Evolutionary conservation across 805 yeast species (phyloP).

Genomic region (Ogataea chonburiensis): DNA sequence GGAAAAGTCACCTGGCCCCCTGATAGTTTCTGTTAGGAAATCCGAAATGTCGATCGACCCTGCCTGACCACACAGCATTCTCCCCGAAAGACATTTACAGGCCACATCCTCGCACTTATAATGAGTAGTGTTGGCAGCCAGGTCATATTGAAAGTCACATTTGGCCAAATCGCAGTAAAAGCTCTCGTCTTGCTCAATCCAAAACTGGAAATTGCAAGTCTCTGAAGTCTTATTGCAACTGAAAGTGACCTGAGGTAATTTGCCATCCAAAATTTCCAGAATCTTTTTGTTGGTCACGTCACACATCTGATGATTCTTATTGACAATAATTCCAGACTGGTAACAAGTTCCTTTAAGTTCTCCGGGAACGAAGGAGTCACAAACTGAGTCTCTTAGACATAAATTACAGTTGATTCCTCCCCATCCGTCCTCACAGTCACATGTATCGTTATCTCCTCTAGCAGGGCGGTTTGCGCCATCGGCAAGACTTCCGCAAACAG

Average conservation of each 20-base stretch:
- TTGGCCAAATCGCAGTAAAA: conserved; percentile 80
- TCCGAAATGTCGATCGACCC: conserved; percentile 96
- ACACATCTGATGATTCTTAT: conserved; percentile 85
- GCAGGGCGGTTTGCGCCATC: conserved; percentile 66
- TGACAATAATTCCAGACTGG: conserved; percentile 77
- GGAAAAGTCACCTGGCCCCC: conserved; percentile 89
- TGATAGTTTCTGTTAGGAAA: conserved; percentile 82
- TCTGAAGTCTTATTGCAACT: conserved; percentile 69
- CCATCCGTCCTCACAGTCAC: conserved; percentile 88
- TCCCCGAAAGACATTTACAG: conserved; percentile 90
- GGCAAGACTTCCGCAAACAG: conserved; percentile 79
- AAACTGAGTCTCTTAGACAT: conserved; percentile 69
- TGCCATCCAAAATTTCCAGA: conserved; percentile 72
- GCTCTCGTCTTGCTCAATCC: conserved; percentile 90
- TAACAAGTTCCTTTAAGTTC: conserved; percentile 84
- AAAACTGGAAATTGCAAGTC: conserved; percentile 86
- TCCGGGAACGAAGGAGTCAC: conserved; percentile 87
- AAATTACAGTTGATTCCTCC: conserved; percentile 90
- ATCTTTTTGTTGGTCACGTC: conserved; percentile 90
- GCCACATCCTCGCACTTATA: conserved; percentile 74
- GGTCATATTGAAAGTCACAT: conserved; percentile 71
- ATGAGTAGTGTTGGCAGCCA: conserved; percentile 61
- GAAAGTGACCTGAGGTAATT: conserved; percentile 88
- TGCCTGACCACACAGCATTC: conserved; percentile 89
- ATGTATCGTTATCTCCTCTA: conserved; percentile 50